Evolutionary conservation across 192 early-diverging fungal genomes (phyloP), one percentile per base, ranked within the genome.

Genomic region (Backusella morwellensis): DNA sequence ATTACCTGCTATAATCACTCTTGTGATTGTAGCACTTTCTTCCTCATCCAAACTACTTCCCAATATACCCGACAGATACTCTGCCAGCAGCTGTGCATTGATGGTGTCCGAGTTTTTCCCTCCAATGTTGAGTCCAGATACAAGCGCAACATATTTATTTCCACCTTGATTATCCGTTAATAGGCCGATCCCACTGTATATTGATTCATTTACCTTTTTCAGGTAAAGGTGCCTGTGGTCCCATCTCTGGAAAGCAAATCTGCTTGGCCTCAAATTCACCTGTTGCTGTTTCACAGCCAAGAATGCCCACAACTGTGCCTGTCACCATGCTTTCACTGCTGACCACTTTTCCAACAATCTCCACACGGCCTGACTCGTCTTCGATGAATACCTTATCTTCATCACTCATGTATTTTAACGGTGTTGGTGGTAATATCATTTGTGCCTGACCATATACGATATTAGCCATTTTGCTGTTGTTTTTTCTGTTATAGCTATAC

Each of bases 351-450:
- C 97, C 97, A 19, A 84, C 85, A 19, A 99, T 83, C 38, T 87
- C 87, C 17, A 99, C 87, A 35, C 97, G 87, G 14, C 97, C 97
- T 4, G 95, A 97, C 75, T 98, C 97, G 82, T 99, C 97, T 80
- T 99, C 97, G 59, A 98, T 77, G 29, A 87, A 84, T 23, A 93
- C 79, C 19, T 77, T 81, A 74, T 95, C 93, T 0, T 81, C 79
- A 1, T 88, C 92, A 19, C 84, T 86, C 7, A 83, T 82, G 84
- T 97, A 98, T 76, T 90, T 93, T 70, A 75, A 77, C n/a, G 88
- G 80, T 50, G 89, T 84, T 9, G 87, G 83, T 9, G 93, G 89
- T 4, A 88, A 86, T 0, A 88, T 75, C 9, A 93, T 85, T 86
- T 91, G 92, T 75, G 90, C 87, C 91, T 32, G 32, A 1, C 32